Evolutionary conservation across 2,329 filamentous ascomycete species (phyloP).

Genomic region (Colletotrichum siamense): DNA sequence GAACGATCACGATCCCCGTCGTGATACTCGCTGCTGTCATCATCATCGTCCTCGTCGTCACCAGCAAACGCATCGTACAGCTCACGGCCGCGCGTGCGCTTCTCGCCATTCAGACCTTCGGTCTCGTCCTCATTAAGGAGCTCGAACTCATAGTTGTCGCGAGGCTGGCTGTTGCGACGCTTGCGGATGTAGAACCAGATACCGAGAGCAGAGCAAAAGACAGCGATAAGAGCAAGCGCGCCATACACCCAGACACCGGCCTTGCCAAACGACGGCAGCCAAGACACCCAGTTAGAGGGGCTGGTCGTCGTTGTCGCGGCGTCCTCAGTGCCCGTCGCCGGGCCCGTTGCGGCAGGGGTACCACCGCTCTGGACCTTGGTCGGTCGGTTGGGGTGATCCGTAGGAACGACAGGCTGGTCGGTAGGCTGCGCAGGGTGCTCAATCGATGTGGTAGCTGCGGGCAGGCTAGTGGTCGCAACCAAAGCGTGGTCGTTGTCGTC

Average conservation of each 20-base stretch:
- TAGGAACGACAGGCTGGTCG: slow-evolving; percentile 53
- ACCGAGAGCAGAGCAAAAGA: slow-evolving; percentile 84
- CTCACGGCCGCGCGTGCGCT: slow-evolving; percentile 77
- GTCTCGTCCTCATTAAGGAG: slow-evolving; percentile 84
- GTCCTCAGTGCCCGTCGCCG: slow-evolving; percentile 33
- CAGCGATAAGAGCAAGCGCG: slow-evolving; percentile 79
- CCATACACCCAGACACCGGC: slow-evolving; percentile 96
- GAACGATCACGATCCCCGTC: slow-evolving; percentile 26
- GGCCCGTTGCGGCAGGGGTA: slow-evolving; percentile 33
- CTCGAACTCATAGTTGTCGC: slow-evolving; percentile 93
- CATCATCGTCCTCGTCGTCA: slow-evolving; percentile 77
- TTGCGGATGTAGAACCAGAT: slow-evolving; percentile 83
- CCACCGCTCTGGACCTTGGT: slow-evolving; percentile 49
- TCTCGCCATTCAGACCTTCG: slow-evolving; percentile 57
- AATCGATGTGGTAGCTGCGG: slow-evolving; percentile 68
- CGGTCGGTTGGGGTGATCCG: slow-evolving; percentile 70
- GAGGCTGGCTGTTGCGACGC: slow-evolving; percentile 75
- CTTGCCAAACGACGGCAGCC: slow-evolving; percentile 87
- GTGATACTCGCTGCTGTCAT: slow-evolving; percentile 47
- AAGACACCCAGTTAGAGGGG: slow-evolving; percentile 80
- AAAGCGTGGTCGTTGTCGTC: slow-evolving; percentile 84
- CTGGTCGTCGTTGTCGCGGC: slow-evolving; percentile 49
- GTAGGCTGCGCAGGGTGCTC: slow-evolving; percentile 47
- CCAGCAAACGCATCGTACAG: slow-evolving; percentile 98
- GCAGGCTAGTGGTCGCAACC: slow-evolving; percentile 63